Evolutionary conservation across 2,329 filamentous ascomycete genomes (phyloP).

Genomic region (Penicillium vulpinum): DNA sequence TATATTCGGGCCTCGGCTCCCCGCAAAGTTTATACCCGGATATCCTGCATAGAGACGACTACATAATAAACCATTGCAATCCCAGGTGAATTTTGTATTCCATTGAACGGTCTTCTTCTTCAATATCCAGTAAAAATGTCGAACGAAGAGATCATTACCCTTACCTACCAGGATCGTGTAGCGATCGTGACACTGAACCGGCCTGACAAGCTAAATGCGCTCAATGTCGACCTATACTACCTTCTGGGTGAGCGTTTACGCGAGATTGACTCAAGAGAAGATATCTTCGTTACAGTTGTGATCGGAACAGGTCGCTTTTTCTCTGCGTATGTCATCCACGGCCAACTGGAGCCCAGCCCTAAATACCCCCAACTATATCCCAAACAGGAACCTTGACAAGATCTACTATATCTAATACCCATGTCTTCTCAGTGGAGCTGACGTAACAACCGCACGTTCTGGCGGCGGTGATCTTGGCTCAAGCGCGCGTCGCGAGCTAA

Average conservation of each 20-base stretch:
- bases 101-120: neutral
- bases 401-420: neutral
- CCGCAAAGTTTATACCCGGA: neutral
- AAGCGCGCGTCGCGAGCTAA: constrained; percentile 57
- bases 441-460: constrained; percentile 62
- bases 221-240: constrained; percentile 73
- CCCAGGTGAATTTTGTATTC: neutral
- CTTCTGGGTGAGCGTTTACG: constrained; percentile 70
- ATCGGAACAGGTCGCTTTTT: constrained; percentile 80
- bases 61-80: neutral
- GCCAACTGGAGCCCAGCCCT: neutral
- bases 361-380: neutral
- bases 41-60: neutral
- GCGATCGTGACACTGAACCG: constrained; percentile 87
- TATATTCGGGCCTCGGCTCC: neutral
- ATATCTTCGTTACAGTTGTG: constrained; percentile 81
- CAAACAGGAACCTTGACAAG: neutral
- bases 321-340: constrained; percentile 67
- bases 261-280: constrained; percentile 74
- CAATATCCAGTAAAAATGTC: constrained; percentile 22
- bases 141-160: constrained; percentile 51
- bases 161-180: constrained; percentile 67
- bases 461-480: constrained; percentile 41
- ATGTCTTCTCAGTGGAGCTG: constrained; percentile 66
- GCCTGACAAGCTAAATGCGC: constrained; percentile 81